Conservation (phyloP, 345 rosid genomes). For the Salix arbutifolia region DNA sequence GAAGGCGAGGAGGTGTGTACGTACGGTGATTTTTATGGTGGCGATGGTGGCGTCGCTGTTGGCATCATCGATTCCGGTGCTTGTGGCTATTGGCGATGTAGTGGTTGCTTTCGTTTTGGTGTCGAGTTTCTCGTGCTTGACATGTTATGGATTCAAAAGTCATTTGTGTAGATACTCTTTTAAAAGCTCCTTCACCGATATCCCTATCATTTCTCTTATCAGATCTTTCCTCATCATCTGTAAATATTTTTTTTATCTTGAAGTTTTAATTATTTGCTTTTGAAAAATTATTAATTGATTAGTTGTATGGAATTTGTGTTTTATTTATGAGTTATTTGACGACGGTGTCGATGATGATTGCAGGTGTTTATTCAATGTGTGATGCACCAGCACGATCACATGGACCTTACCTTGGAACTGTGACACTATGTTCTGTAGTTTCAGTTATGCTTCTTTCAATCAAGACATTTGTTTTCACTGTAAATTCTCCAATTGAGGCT, state of each 20-base stretch:
- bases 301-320: background rate
- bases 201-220: slow-evolving; percentile 74
- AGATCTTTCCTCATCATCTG: slow-evolving; percentile 79
- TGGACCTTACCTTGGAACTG: slow-evolving; percentile 88
- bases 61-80: slow-evolving; percentile 72
- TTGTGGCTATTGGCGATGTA: slow-evolving; percentile 75
- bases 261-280: background rate
- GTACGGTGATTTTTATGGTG: slow-evolving; percentile 81
- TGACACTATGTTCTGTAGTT: slow-evolving; percentile 59
- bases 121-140: slow-evolving; percentile 72
- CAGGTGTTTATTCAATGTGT: slow-evolving; percentile 84
- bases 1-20: slow-evolving; percentile 54
- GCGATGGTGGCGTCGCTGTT: slow-evolving; percentile 85
- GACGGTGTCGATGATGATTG: background rate
- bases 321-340: background rate
- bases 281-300: background rate
- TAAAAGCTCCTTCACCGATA: slow-evolving; percentile 73
- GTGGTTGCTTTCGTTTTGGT: slow-evolving; percentile 56
- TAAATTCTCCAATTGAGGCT: slow-evolving; percentile 64
- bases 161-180: slow-evolving; percentile 63
- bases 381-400: slow-evolving; percentile 77
- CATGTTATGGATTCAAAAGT: slow-evolving; percentile 57
- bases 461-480: slow-evolving; percentile 78
- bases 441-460: slow-evolving; percentile 70
- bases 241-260: slow-evolving; percentile 19